Base-by-base conservation (phyloP, 306 rosid species). In the Sicyos baderoa region DNA sequence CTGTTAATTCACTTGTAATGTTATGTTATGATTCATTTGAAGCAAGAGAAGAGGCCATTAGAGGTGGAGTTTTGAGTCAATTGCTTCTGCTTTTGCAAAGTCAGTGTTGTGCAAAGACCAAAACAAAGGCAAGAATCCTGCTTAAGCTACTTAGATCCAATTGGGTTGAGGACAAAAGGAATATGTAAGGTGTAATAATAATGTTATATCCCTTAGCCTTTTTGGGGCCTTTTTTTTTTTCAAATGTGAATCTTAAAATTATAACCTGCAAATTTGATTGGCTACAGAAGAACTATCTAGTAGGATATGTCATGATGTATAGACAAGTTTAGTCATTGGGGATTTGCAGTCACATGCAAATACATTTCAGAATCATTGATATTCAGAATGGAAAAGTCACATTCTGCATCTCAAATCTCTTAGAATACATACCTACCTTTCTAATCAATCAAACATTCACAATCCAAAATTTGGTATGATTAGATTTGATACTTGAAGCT, bases 61-160 rank as follows among this genome's bases (percentile, higher is more conserved):
- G 53, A 13, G 83, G 55, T 0, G 94, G 97, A 37, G 78, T 85
- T 48, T 74, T 88, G 82, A 86, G 84, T 52, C 89, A 79, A 76
- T 74, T 91, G 64, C 70, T 91, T 11, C 70, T 88, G 78, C 97
- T 91, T 74, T 77, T 91, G 70, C 97, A 91, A 73, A 86, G 93
- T 74, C 91, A 88, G 76, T 83, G 94, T 68, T 73, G 74, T 68
- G 53, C 55, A 35, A 74, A 78, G 64, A 85, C 89, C 52, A 91
- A 91, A 82, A 73, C 91, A 27, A 91, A 85, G 78, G 89, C 89
- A 25, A 86, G 96, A 79, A 74, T 72, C 84, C 65, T 91, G 44
- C 97, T 91, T 72, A 91, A 86, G 79, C 79, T 91, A 70, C 82
- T 91, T n/a, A 88, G 84, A 83, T 82, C 84, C 75, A 78, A 85